Base-by-base conservation (phyloP, 176 grass and related monocot species). In the Musa beccarii region DNA sequence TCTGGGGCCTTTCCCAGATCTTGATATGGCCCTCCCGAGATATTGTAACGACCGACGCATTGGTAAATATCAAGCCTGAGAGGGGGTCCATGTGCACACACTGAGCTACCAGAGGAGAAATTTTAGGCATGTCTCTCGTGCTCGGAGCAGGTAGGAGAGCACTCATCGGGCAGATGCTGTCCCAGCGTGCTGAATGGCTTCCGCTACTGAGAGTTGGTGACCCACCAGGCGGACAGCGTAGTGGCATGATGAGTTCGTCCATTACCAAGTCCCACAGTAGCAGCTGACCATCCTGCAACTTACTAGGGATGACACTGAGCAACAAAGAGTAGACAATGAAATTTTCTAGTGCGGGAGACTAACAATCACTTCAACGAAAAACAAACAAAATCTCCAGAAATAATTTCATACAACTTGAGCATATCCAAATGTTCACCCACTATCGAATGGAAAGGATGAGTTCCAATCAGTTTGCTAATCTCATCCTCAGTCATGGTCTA, bases 241-340 rank as follows among this genome's bases (percentile, higher is more conserved):
- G 69, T 59, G 91, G 86, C 13, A 89, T 85, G 29, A 74, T 83
- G 67, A 95, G 89, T 86, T 92, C 96, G 34, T 92, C 91, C 83
- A 86, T 78, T 28, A 84, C 84, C 69, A 99, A 81, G 77, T 95
- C 96, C 96, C 91, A 99, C 54, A 99, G 83, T 76, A 99, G 89
- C 64, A 99, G 66, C 80, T 88, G 91, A 16, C 86, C 84, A 23
- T 99, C 96, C 96, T 99, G 79, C 65, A 76, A 55, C 19, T 70
- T 52, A 49, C 21, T 16, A 51, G 10, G 68, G 43, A 51, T 68
- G 65, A 6, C 34, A 43, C 34, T 49, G 17, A 14, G 4, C n/a
- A 51, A 34, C 17, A 50, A 43, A 59, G 49, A 76, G 72, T 57
- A 9, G 83, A 81, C 66, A 61, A 28, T 53, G 65, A 74, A 53